A percentile compares a stretch with the other conserved stretches of the same genome.
phyloP scores from a whole-genome alignment of 306 rosid species.

The Sicyos edulis region DNA sequence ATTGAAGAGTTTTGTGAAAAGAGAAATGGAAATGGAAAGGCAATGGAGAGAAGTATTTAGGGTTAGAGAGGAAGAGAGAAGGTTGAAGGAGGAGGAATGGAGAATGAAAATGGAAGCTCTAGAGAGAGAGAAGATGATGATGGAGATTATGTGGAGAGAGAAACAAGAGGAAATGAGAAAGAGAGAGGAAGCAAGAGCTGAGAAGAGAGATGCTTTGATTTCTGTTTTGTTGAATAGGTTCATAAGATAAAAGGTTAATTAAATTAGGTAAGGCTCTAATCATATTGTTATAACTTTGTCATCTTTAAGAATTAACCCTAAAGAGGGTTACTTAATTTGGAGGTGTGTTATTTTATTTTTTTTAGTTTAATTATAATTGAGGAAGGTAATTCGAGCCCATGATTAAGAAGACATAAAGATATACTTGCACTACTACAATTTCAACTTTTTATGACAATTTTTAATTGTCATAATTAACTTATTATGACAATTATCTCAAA shows the following conservation, averaged over 20 bases:
- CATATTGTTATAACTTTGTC: not conserved
- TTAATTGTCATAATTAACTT: no score
- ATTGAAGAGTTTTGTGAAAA: constrained; percentile 64
- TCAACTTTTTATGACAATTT: no score
- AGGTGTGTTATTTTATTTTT: no score
- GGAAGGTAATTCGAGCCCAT: no score
- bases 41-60: constrained; percentile 76
- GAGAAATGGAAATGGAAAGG: constrained; percentile 64
- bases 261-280: not conserved
- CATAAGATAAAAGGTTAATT: not conserved
- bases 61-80: constrained; percentile 69
- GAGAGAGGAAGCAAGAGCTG: constrained; percentile 88
- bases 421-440: no score
- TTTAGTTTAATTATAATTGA: no score
- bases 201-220: constrained; percentile 67
- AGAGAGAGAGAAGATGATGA: constrained; percentile 71
- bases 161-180: constrained; percentile 70
- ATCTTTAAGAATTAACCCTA: not conserved
- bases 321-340: not conserved
- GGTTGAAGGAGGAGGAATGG: constrained; percentile 84
- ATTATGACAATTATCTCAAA: no score
- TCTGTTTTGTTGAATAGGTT: constrained; percentile 55
- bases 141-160: constrained; percentile 87
- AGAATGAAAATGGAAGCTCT: constrained; percentile 65
- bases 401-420: no score